phyloP scores from a whole-genome alignment of 257 asterid species.

The Craterostigma plantagineum region DNA sequence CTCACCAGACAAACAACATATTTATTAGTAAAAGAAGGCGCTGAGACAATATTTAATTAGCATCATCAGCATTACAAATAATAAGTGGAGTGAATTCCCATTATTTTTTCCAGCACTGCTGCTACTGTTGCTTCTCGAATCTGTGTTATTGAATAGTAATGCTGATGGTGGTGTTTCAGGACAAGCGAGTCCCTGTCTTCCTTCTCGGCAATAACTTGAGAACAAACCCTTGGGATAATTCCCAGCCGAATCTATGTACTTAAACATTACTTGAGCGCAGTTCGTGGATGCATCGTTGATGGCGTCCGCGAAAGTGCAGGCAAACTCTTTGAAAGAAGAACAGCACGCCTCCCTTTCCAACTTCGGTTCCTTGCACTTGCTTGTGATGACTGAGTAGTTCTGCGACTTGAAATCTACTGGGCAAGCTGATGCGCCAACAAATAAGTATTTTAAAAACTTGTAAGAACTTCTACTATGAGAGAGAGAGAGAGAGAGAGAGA shows the following conservation, averaged over 20 bases:
- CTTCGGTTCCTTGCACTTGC: constrained; percentile 4
- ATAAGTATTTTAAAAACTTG: no score
- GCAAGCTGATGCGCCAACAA: constrained; percentile 1
- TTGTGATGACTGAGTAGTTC: constrained; percentile 6
- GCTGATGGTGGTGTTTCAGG: no score
- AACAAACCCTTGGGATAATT: constrained; percentile 8
- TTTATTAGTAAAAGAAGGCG: no score
- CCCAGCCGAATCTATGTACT: background rate
- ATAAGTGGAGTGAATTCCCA: no score
- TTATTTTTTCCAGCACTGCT: no score
- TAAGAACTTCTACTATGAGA: no score
- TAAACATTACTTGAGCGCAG: background rate
- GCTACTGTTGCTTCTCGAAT: no score
- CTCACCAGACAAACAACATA: no score
- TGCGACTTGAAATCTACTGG: background rate
- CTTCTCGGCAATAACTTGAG: constrained; percentile 14
- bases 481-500: no score
- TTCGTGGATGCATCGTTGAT: background rate
- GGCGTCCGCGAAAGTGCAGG: constrained; percentile 1
- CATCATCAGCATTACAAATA: no score
- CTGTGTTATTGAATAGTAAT: no score
- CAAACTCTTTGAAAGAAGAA: background rate
- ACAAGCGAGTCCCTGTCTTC: constrained; percentile 14
- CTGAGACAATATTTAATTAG: no score
- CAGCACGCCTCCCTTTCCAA: background rate